Evolutionary conservation across 1,284 basidiomycete genomes (phyloP).

Genomic region (Malassezia psittaci): DNA sequence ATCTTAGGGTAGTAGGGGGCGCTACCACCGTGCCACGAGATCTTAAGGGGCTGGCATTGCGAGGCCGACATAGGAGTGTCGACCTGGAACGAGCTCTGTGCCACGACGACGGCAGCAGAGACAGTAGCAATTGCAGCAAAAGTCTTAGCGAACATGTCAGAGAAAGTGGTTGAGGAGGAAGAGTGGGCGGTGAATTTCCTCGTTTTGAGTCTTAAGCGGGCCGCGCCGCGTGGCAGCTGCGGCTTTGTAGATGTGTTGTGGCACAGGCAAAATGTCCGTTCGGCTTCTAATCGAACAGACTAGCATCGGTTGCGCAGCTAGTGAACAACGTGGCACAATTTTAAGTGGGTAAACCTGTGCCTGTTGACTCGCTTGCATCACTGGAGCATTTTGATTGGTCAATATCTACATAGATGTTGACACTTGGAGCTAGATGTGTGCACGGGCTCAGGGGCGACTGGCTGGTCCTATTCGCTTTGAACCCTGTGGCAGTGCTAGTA

Average conservation of each 20-base stretch:
- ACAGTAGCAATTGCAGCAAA: constrained; percentile 11
- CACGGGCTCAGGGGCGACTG: too few species aligned
- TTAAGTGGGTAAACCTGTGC: too few species aligned
- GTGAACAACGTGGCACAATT: too few species aligned
- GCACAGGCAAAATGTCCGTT: constrained; percentile 5
- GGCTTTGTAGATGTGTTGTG: constrained; percentile 4
- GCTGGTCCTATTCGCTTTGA: too few species aligned
- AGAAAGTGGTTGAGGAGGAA: neutral
- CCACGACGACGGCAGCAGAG: constrained; percentile 14
- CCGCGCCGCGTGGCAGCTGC: constrained; percentile 4
- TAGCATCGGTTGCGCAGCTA: neutral
- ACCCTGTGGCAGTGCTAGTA: too few species aligned
- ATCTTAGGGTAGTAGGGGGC: constrained; percentile 19
- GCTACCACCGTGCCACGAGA: constrained; percentile 21
- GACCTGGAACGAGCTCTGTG: constrained; percentile 14
- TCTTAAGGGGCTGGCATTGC: constrained; percentile 22
- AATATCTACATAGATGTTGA: neutral
- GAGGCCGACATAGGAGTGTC: constrained; percentile 18
- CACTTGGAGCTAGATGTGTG: neutral
- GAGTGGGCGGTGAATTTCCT: neutral
- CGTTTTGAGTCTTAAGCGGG: constrained; percentile 12
- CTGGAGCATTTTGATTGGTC: too few species aligned
- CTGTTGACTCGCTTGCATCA: too few species aligned
- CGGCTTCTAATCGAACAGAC: neutral
- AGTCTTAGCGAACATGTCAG: constrained; percentile 16